Evolutionary conservation across 139 green algal genomes (phyloP).

Genomic region (Chlamydomonas incerta): DNA sequence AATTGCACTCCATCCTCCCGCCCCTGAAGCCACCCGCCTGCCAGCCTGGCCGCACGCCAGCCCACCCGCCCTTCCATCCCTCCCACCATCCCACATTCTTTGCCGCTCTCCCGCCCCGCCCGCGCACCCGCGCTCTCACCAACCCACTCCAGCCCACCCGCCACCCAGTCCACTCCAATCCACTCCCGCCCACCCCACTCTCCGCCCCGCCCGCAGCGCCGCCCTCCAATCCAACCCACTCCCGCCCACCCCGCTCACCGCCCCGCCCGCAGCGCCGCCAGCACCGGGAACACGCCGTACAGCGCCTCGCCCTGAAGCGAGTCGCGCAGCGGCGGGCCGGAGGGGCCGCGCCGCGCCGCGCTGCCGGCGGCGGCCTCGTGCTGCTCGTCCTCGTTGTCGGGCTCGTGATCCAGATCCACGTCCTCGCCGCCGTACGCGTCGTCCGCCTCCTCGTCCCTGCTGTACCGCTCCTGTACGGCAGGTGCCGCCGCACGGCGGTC

Average conservation of each 20-base stretch:
- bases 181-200: too few relatives aligned
- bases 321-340: conserved; percentile 18
- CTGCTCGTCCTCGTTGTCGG: not conserved
- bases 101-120: too few relatives aligned
- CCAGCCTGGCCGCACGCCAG: too few relatives aligned
- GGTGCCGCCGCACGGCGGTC: not conserved
- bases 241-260: not conserved
- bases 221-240: not conserved
- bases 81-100: too few relatives aligned
- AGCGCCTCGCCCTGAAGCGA: conserved; percentile 63
- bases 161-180: too few relatives aligned
- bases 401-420: not conserved
- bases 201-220: too few relatives aligned
- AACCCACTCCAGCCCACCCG: too few relatives aligned
- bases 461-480: not conserved
- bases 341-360: not conserved
- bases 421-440: not conserved
- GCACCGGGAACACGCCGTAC: conserved; percentile 84
- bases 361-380: not conserved
- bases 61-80: too few relatives aligned
- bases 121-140: too few relatives aligned
- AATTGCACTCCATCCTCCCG: too few relatives aligned
- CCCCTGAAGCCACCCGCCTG: too few relatives aligned
- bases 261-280: conserved; percentile 72
- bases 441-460: not conserved